phyloP scores from a whole-genome alignment of 768 basidiomycete genomes.

The Tubosaeta sp. region DNA sequence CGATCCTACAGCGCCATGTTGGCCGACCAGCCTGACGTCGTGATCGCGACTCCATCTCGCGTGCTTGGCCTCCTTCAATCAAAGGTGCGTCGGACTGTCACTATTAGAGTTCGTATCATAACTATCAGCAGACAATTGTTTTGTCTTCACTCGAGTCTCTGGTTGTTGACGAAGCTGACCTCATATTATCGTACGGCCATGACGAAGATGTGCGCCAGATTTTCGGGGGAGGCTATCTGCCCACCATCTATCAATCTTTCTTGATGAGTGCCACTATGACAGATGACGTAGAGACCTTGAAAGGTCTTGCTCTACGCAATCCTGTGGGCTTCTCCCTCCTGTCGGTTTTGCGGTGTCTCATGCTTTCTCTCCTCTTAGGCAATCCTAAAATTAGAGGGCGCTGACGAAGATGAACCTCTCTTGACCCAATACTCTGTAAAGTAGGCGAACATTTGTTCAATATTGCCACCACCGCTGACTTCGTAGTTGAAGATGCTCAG shows the following conservation, averaged over 20 bases:
- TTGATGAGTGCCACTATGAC: slow-evolving; percentile 98
- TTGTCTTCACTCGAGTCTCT: slow-evolving; percentile 73
- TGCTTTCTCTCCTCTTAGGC: slow-evolving; percentile 44
- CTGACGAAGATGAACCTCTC: slow-evolving; percentile 73
- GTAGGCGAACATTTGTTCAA: slow-evolving; percentile 35
- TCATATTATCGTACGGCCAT: slow-evolving; percentile 95
- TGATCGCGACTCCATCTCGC: slow-evolving; percentile 76
- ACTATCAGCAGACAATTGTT: slow-evolving; percentile 50
- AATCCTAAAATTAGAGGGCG: slow-evolving; percentile 84
- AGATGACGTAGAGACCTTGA: slow-evolving; percentile 88
- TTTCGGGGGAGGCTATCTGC: slow-evolving; percentile 65
- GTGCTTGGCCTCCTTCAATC: slow-evolving; percentile 64
- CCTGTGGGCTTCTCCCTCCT: slow-evolving; percentile 53
- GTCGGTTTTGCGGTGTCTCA: neutral
- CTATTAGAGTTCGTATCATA: slow-evolving; percentile 1
- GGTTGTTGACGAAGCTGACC: slow-evolving; percentile 96
- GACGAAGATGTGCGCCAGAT: slow-evolving; percentile 81
- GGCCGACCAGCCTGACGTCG: slow-evolving; percentile 72
- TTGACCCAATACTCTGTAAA: slow-evolving; percentile 83
- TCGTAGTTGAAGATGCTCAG: slow-evolving; percentile 58
- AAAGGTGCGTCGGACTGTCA: slow-evolving; percentile 42
- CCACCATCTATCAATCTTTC: slow-evolving; percentile 85
- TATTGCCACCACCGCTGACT: neutral
- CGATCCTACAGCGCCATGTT: slow-evolving; percentile 41
- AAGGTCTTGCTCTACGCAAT: slow-evolving; percentile 81